Conservation (phyloP, 2,329 filamentous ascomycete species). For the Diaporthe batatas region DNA sequence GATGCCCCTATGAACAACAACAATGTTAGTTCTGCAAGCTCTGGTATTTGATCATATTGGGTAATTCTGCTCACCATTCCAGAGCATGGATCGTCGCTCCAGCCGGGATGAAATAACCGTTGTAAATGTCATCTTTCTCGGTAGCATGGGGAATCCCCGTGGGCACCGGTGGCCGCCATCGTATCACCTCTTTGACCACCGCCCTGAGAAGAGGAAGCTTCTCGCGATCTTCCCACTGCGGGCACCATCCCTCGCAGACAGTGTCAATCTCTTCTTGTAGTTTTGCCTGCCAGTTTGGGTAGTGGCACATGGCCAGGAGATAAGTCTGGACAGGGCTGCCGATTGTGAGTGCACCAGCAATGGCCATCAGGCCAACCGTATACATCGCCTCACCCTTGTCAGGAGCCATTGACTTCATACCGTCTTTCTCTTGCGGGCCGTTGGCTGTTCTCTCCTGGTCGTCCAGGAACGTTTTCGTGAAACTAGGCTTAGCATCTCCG, state of each 20-base stretch:
- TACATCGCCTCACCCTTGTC: conserved; percentile 56
- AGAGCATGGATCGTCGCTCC: conserved; percentile 66
- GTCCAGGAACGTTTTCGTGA: conserved; percentile 57
- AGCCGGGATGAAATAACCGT: conserved; percentile 65
- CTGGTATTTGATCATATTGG: neutral
- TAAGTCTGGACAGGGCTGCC: conserved; percentile 60
- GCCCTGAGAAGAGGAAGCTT: conserved; percentile 61
- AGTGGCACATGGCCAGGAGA: conserved; percentile 53
- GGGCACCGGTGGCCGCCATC: conserved; percentile 68
- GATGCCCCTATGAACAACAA: conserved; percentile 54
- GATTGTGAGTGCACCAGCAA: conserved; percentile 60
- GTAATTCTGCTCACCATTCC: conserved; percentile 58
- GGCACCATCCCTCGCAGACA: conserved; percentile 57
- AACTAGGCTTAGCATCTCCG: conserved; percentile 55
- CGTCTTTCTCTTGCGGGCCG: conserved; percentile 46
- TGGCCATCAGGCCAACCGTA: conserved; percentile 63
- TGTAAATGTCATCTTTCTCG: conserved; percentile 65
- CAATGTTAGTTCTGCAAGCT: neutral
- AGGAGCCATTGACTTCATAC: conserved; percentile 46
- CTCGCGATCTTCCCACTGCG: conserved; percentile 61
- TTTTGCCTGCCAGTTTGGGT: conserved; percentile 49
- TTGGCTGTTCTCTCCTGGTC: conserved; percentile 43
- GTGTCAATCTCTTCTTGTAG: conserved; percentile 63
- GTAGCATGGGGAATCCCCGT: conserved; percentile 66
- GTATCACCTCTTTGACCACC: conserved; percentile 64